phyloP scores from a whole-genome alignment of 306 rosid species.

The Datisca glomerata region DNA sequence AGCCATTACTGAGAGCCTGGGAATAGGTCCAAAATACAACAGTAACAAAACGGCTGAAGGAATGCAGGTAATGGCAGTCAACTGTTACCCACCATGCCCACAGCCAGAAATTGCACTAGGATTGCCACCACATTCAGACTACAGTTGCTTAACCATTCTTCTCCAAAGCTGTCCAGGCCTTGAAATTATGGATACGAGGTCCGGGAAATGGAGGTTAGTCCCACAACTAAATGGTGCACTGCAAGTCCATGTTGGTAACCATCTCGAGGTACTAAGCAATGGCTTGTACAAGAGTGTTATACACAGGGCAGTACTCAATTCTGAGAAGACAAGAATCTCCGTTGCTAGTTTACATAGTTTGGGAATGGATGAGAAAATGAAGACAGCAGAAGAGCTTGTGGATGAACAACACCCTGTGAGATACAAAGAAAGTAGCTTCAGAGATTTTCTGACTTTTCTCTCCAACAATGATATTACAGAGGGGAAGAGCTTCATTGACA shows the following conservation, averaged over 20 bases:
- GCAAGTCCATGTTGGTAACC: slow-evolving; percentile 31
- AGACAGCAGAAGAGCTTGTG: slow-evolving; percentile 25
- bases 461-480: slow-evolving; percentile 24
- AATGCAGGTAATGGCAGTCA: slow-evolving; percentile 38
- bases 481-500: slow-evolving; percentile 35
- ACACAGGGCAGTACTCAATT: slow-evolving; percentile 20
- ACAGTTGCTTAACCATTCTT: slow-evolving; percentile 35
- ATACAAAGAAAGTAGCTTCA: slow-evolving; percentile 28
- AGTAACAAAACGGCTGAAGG: slow-evolving; percentile 25
- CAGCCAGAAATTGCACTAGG: slow-evolving; percentile 31
- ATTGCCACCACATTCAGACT: slow-evolving; percentile 47
- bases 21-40: slow-evolving; percentile 19
- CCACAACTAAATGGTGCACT: slow-evolving; percentile 11
- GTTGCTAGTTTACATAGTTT: slow-evolving; percentile 25
- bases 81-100: slow-evolving; percentile 44
- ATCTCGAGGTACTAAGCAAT: slow-evolving; percentile 28
- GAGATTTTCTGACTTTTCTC: slow-evolving; percentile 41
- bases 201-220: slow-evolving; percentile 14
- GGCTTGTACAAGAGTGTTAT: slow-evolving; percentile 20
- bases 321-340: slow-evolving; percentile 21
- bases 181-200: slow-evolving; percentile 19
- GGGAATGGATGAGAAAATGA: slow-evolving; percentile 29
- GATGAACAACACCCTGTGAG: slow-evolving; percentile 12
- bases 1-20: slow-evolving; percentile 36
- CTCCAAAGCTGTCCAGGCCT: slow-evolving; percentile 25